Base-by-base conservation (phyloP, 2,329 filamentous ascomycete species). In the Pseudocercospora crystallina region DNA sequence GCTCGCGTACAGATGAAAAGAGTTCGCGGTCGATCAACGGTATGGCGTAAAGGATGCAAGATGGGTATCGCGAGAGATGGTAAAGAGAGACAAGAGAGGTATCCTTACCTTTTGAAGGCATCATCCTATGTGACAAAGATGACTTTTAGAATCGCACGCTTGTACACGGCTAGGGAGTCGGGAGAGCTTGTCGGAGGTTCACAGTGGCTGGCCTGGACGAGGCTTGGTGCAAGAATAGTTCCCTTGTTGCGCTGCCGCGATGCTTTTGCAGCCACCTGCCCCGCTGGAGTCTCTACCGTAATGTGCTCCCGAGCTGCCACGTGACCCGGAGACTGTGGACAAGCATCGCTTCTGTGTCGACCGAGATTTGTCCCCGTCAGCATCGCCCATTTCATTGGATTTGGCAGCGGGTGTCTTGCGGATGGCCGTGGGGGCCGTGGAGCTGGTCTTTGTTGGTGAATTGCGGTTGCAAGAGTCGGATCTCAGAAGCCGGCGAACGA, bases 191-290 rank as follows among this genome's bases (percentile, higher is more conserved):
- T 26, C 20, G 20, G 20, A 26, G 7, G 20, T 26, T 26, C 20
- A 26, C 20, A 26, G 20, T 26, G 20, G 20, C 20, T 26, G 20
- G 20, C 20, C 20, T 26, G 43, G 44, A 47, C 41, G 44, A 47
- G 30, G 15, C 20, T 53, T 44, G 53, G 48, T 38, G 40, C 34
- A 45, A 40, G 33, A 38, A 44, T 35, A 53, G 35, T 49, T 56
- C 48, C 53, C 53, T 51, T 59, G 53, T 56, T 33, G 43, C 42
- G 46, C 41, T 56, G 43, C 56, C 53, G 56, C 39, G 36, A 52
- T 45, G 33, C 33, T 26, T 26, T 26, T 26, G 20, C 20, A 4
- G 20, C 20, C 20, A 26, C 20, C 20, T 26, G 20, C 20, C 20
- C 20, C 20, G 20, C 20, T 26, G 20, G 7, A 4, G 4, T 26